Base-by-base conservation (phyloP, 306 rosid species). In the Cicer judaicum region DNA sequence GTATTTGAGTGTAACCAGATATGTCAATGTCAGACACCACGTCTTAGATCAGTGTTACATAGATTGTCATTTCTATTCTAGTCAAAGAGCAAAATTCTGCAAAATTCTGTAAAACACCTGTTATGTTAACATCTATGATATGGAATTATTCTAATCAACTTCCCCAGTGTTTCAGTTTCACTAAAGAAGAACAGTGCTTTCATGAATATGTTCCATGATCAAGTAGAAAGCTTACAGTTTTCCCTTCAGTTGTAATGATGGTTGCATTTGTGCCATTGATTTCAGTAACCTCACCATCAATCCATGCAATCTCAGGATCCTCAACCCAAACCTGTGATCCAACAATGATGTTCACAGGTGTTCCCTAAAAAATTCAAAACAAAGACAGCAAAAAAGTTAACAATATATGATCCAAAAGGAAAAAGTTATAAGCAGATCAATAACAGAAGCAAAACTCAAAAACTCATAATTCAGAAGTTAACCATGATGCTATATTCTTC, bases 281-380 rank as follows among this genome's bases (percentile, higher is more conserved):
- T 78, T 80, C 68, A 40, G 78, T 87, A 41, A 90, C 96, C 80
- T 82, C 83, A 21, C 96, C 96, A 76, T 90, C 93, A 84, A 85
- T 76, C 97, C 97, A 91, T 55, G 97, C 91, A 56, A 21, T 74
- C 76, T 83, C 90, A 40, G 88, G 86, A 82, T 88, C 93, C 81
- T 88, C 97, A 39, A 82, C 85, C 97, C 97, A 91, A 55, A 88
- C 92, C 60, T 89, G 90, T 74, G 97, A 91, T 85, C 97, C 97
- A 73, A 89, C 95, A 2, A 89, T 88, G 84, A 91, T 91, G 79
- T 89, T 89, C 80, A 89, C 95, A 43, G 97, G 95, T 60, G 89
- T 91, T 78, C 97, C 97, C 94, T 91, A 86, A 74, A 80, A 64
- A 82, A 84, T 70, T 70, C 65, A 36, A 15, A 39, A 42, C n/a